Base-by-base conservation (phyloP, 805 yeast species). In the Komagataella kurtzmanii region DNA sequence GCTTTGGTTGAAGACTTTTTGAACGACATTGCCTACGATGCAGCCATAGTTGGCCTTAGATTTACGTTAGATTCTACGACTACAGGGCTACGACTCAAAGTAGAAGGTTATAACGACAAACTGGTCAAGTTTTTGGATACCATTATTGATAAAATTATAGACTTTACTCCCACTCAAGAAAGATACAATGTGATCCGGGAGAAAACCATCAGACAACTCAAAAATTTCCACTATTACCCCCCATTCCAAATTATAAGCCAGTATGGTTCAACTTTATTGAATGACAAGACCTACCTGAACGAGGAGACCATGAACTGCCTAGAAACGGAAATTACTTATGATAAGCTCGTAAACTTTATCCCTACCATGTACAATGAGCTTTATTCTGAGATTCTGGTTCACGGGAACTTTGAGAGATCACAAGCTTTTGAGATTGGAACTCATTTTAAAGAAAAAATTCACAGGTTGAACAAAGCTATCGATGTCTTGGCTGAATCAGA, bases 21-120 rank as follows among this genome's bases (percentile, higher is more conserved):
- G 56, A 80, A 80, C 58, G 90, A 88, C 59, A 68, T 81, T 51
- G 79, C 88, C 7, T 91, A 91, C 60, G 85, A 86, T 61, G 97
- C 99, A 0, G 76, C 80, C 7, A 73, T 89, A 52, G 96, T 93
- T 1, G 93, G 93, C 0, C 73, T 88, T 53, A 69, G 74, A 50
- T 80, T 81, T 53, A 66, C 73, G 2, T 72, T 90, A 45, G 65
- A 73, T 30, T 69, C 77, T 53, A 77, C 83, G 52, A 75, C 83
- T 55, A 88, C 83, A 57, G 96, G 97, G 0, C 60, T 90, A 45
- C 75, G 77, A 45, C 61, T 91, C 47, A 78, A 77, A 49, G 71
- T 88, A 19, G 71, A 74, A 45, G 99, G 99, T 2, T 93, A 83
- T 65, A 87, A 85, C 57, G 91, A 93, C 64, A 91, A 91, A 60